Evolutionary conservation across 108 stramenopile species (phyloP).

Genomic region (Stephanodiscus triporus): DNA sequence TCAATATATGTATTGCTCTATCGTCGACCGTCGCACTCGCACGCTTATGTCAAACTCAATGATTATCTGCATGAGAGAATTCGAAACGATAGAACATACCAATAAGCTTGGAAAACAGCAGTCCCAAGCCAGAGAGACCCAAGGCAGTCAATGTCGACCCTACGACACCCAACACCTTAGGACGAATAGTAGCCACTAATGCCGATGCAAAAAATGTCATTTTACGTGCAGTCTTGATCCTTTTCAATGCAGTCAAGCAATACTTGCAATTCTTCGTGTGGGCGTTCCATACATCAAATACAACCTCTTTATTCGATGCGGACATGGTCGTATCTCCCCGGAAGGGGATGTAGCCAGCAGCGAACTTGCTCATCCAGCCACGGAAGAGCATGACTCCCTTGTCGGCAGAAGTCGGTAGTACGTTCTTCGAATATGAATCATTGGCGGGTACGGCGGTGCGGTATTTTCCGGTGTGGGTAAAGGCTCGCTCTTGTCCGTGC

Average conservation of each 20-base stretch:
- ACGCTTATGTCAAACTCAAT: too few relatives aligned
- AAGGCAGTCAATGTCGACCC: conserved; percentile 6
- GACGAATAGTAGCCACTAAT: conserved; percentile 21
- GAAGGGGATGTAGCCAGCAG: conserved; percentile 44
- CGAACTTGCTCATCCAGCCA: conserved; percentile 33
- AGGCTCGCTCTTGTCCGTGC: conserved; percentile 38
- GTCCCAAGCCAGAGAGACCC: conserved; percentile 26
- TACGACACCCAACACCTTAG: conserved; percentile 16
- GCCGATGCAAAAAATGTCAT: conserved; percentile 18
- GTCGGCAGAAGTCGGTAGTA: conserved; percentile 29
- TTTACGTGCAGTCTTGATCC: conserved; percentile 19
- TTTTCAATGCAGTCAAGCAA: conserved; percentile 31
- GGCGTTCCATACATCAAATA: conserved; percentile 44
- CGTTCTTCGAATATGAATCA: conserved; percentile 24
- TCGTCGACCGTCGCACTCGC: too few relatives aligned
- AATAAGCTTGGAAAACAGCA: conserved; percentile 32
- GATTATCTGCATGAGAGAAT: conserved; percentile 36
- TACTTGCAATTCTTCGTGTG: conserved; percentile 42
- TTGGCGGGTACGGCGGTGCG: not conserved
- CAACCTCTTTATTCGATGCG: conserved; percentile 12
- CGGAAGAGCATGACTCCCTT: conserved; percentile 49
- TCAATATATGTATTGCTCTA: too few relatives aligned
- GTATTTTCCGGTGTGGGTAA: conserved; percentile 22
- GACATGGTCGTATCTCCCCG: conserved; percentile 28
- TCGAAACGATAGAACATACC: conserved; percentile 31